Conservation (phyloP, 768 basidiomycete species). For the Kwoniella botswanensis region DNA sequence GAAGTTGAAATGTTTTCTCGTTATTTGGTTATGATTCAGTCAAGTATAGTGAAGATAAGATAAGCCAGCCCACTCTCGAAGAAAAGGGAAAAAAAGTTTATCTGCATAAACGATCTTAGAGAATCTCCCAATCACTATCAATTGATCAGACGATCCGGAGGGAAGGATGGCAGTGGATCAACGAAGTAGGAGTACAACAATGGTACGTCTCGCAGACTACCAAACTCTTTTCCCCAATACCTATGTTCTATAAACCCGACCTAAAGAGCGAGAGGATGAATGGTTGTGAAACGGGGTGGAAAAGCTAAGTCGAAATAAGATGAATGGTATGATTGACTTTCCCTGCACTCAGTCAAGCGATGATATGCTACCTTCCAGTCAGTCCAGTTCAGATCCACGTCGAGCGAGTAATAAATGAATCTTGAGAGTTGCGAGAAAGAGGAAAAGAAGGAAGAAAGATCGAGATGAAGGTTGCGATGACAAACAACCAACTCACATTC, state of each 20-base stretch:
- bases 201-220: too few species aligned
- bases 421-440: not conserved
- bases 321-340: too few species aligned
- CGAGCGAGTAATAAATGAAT: not conserved
- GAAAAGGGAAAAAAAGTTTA: slow-evolving; percentile 1
- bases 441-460: not conserved
- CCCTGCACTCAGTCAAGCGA: too few species aligned
- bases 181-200: too few species aligned
- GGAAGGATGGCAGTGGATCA: too few species aligned
- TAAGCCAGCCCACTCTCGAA: not conserved
- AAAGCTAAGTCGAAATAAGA: too few species aligned
- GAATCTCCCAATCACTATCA: not conserved
- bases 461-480: not conserved
- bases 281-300: too few species aligned
- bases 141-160: too few species aligned
- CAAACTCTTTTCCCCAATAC: too few species aligned
- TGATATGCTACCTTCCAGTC: not conserved
- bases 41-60: not conserved
- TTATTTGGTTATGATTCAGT: not conserved
- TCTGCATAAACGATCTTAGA: slow-evolving; percentile 12
- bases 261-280: too few species aligned
- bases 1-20: not conserved
- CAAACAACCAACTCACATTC: not conserved
- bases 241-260: too few species aligned
- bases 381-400: not conserved